Percentiles rank a stretch among this genome's conserved stretches.
phyloP scores from a whole-genome alignment of 2,329 filamentous ascomycete genomes.

The Pseudogymnoascus destructans region DNA sequence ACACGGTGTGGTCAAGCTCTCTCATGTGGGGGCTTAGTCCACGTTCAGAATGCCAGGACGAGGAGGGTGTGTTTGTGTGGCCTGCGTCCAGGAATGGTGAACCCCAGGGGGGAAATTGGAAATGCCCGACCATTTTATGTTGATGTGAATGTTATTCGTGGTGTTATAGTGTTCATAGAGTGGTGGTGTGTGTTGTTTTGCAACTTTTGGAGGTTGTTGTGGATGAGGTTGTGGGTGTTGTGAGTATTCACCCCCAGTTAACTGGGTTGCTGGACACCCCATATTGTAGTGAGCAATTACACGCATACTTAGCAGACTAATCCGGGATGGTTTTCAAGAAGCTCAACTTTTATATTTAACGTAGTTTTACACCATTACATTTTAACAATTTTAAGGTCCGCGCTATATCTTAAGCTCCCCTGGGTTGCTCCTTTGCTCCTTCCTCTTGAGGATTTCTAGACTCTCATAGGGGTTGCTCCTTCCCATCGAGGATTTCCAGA shows the following conservation, averaged over 20 bases:
- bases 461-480: background rate
- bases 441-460: background rate
- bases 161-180: background rate
- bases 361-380: background rate
- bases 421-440: background rate
- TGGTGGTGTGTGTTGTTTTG: background rate
- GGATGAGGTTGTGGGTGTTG: background rate
- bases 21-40: constrained; percentile 17
- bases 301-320: background rate
- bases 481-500: background rate
- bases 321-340: background rate
- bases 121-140: background rate
- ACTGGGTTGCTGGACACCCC: background rate
- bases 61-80: constrained; percentile 8
- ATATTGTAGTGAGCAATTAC: background rate
- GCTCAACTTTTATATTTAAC: background rate
- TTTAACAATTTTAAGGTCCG: background rate
- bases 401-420: background rate
- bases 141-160: background rate
- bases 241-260: background rate
- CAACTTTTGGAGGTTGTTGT: background rate
- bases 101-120: background rate
- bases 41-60: background rate
- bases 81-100: constrained; percentile 7
- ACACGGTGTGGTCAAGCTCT: constrained; percentile 19